Evolutionary conservation across 805 yeast species (phyloP).

Genomic region (Candida loeiensis): DNA sequence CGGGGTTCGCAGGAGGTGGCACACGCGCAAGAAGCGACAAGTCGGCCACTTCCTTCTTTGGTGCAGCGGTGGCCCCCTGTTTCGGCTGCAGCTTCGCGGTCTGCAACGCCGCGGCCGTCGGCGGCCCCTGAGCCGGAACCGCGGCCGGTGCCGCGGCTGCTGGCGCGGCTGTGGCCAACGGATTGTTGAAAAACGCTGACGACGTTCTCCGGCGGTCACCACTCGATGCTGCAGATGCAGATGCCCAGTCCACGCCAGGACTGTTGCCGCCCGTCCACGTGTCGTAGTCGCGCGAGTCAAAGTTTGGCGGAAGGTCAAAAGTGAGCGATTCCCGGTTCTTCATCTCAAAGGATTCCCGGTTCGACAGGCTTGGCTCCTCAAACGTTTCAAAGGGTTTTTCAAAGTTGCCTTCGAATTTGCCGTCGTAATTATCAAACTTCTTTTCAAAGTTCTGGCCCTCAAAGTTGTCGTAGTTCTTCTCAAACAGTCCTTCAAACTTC

Average conservation of each 20-base stretch:
- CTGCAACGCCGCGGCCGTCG: constrained; percentile 9
- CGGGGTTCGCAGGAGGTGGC: constrained; percentile 94
- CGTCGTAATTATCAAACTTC: no score
- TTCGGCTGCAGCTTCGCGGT: constrained; percentile 4
- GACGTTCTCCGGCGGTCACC: constrained; percentile 49
- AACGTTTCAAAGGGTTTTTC: no score
- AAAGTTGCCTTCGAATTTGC: no score
- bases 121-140: constrained; percentile 10
- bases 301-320: neutral
- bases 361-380: no score
- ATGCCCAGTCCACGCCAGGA: neutral
- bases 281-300: neutral
- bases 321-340: constrained; percentile 3
- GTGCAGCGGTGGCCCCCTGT: neutral
- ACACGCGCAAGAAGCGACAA: constrained; percentile 71
- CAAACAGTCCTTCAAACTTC: neutral
- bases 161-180: constrained; percentile 14
- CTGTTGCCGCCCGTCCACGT: constrained; percentile 3
- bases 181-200: constrained; percentile 46
- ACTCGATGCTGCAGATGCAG: constrained; percentile 6
- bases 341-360: no score
- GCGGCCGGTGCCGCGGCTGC: neutral
- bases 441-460: neutral
- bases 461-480: neutral
- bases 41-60: constrained; percentile 44